Evolutionary conservation across 129 eudicot genomes (phyloP), one percentile per base, ranked within the genome.

Genomic region (Ambrosia trifida): DNA sequence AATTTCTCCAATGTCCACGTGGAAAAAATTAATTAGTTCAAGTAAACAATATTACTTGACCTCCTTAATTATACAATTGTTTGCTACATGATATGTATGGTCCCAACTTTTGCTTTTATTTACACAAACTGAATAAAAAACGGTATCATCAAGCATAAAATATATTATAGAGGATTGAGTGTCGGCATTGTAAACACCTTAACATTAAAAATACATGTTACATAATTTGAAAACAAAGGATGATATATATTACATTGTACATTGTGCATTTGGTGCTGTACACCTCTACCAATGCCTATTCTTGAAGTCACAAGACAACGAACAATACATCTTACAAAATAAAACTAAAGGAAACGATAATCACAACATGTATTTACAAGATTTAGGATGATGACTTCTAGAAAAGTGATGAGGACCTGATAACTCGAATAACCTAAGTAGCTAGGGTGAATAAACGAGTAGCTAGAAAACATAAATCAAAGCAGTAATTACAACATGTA

Each of bases 161-260:
- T 59, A 58, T 59, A 59, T 59, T 17, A 30, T 59, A 59, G 2
- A 31, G 65, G 43, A 58, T 30, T 30, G 40, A 58, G 38, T 58
- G 41, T 58, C 64, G 40, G 64, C 40, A 30, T 30, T 58, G 40
- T 58, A 11, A 58, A 30, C 38, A 58, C 5, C 32, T 58, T 30
- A 58, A 58, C 40, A 58, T 12, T 28, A 10, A 20, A 16, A 16
- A 58, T 58, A 58, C 8, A 30, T 30, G 4, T 12, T 4, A 30
- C 13, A 30, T 13, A 11, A 13, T 59, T 30, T 59, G 17, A 11
- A 30, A 58, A 30, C 6, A 30, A 31, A 59, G 33, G 64, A 30
- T 59, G 64, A 59, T 28, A 30, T 24, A 30, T 24, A 11, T 57
- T 49, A 24, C 35, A 12, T 18, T 52, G 59, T 7, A 52, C 32